Conservation (phyloP, 2,329 filamentous ascomycete species). For the Periconia sp. region DNA sequence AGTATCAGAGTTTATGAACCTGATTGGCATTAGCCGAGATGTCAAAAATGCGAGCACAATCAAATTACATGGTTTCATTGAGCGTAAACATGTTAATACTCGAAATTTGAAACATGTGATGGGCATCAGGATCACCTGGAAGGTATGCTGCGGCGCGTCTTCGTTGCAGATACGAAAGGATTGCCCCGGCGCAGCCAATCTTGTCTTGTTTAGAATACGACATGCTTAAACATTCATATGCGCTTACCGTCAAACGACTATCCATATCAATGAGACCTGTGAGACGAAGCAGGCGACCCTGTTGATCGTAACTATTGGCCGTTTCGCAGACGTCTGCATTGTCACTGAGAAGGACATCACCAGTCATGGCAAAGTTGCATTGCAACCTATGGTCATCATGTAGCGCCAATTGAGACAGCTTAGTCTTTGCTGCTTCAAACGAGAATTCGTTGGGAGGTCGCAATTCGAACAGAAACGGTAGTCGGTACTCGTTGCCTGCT, state of each 20-base stretch:
- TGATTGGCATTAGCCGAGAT: slow-evolving; percentile 35
- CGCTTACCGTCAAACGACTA: slow-evolving; percentile 64
- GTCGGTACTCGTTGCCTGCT: slow-evolving; percentile 52
- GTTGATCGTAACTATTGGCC: slow-evolving; percentile 57
- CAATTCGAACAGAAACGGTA: slow-evolving; percentile 66
- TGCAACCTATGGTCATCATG: slow-evolving; percentile 51
- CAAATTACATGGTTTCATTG: slow-evolving; percentile 58
- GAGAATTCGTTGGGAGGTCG: slow-evolving; percentile 73
- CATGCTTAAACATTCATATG: background rate
- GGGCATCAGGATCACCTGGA: slow-evolving; percentile 58
- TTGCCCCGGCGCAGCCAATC: slow-evolving; percentile 83
- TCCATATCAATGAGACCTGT: slow-evolving; percentile 73
- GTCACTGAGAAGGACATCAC: slow-evolving; percentile 47
- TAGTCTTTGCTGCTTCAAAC: slow-evolving; percentile 66
- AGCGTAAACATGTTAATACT: slow-evolving; percentile 76
- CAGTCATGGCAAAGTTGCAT: slow-evolving; percentile 64
- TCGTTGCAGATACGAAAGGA: slow-evolving; percentile 77
- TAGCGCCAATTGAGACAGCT: slow-evolving; percentile 62
- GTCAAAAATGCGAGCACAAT: slow-evolving; percentile 40
- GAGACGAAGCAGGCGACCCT: slow-evolving; percentile 68
- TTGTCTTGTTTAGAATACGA: slow-evolving; percentile 30
- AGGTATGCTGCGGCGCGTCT: slow-evolving; percentile 64
- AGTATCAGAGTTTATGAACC: slow-evolving; percentile 82
- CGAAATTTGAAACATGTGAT: slow-evolving; percentile 61
- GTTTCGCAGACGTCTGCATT: slow-evolving; percentile 47